Percentiles rank a stretch among this genome's conserved stretches.
These are phyloP conservation scores for Helicocarpus griseus DNA, from an alignment of 2,329 filamentous ascomycete genomes.

Conservation along the genomic window DNA sequence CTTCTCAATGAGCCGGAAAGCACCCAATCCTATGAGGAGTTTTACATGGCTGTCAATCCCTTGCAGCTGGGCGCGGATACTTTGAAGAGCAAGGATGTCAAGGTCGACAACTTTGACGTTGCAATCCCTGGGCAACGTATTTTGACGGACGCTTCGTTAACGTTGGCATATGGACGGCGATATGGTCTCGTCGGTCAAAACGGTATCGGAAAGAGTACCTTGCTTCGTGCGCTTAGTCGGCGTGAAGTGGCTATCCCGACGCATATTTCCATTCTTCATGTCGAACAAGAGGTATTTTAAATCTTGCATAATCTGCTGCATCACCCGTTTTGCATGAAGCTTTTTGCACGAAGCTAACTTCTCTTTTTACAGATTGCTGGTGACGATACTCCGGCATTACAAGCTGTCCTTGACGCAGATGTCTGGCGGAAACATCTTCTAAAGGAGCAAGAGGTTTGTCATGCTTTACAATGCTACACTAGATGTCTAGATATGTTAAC, in stretches of 20 bases:
- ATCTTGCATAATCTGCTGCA: background rate
- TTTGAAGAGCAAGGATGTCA: slow-evolving; percentile 97
- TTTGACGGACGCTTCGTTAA: slow-evolving; percentile 79
- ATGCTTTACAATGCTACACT: background rate
- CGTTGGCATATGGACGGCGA: slow-evolving; percentile 80
- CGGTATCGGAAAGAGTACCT: slow-evolving; percentile 96
- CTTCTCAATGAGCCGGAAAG: slow-evolving; percentile 74
- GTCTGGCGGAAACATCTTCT: slow-evolving; percentile 97
- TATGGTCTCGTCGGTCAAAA: slow-evolving; percentile 99
- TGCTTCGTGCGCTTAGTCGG: slow-evolving; percentile 80
- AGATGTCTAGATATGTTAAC: slow-evolving; percentile 7
- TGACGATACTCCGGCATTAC: slow-evolving; percentile 88
- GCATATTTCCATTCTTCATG: slow-evolving; percentile 97
- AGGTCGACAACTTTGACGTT: slow-evolving; percentile 91
- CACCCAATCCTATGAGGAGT: slow-evolving; percentile 92
- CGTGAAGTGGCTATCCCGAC: slow-evolving; percentile 92
- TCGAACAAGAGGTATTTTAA: slow-evolving; percentile 79
- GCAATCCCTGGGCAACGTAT: slow-evolving; percentile 84
- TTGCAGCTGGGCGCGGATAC: slow-evolving; percentile 68
- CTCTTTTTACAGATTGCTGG: slow-evolving; percentile 59
- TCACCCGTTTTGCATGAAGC: background rate
- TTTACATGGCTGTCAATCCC: slow-evolving; percentile 99
- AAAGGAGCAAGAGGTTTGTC: slow-evolving; percentile 68
- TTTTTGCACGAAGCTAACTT: background rate
- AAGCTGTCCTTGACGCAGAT: slow-evolving; percentile 93